Evolutionary conservation across 768 basidiomycete species (phyloP).

Genomic region (Tubosaeta sp.): DNA sequence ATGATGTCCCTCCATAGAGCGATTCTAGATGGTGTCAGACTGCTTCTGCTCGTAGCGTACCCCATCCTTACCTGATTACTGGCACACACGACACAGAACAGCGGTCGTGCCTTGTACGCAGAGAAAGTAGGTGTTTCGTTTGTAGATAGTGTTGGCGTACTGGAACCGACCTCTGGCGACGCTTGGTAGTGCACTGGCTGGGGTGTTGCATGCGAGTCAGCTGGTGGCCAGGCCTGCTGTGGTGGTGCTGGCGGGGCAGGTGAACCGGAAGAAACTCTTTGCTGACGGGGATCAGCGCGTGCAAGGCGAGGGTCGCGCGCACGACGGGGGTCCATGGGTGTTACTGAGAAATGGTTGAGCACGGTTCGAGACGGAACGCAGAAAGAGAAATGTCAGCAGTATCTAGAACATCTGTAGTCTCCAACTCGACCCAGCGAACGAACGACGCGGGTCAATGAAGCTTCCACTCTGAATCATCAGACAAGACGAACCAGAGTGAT

Average conservation of each 20-base stretch:
- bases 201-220: constrained; percentile 8
- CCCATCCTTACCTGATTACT: constrained; percentile 79
- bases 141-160: not conserved
- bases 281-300: constrained; percentile 63
- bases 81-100: constrained; percentile 99
- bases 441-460: constrained; percentile 61
- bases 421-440: constrained; percentile 58
- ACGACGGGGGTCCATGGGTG: constrained; percentile 71
- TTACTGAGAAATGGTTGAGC: constrained; percentile 12
- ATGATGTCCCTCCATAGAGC: constrained; percentile 97
- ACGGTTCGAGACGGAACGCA: constrained; percentile 9
- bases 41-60: not conserved
- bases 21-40: constrained; percentile 55
- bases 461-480: constrained; percentile 95
- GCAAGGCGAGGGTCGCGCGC: constrained; percentile 78
- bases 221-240: constrained; percentile 25
- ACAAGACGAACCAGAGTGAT: not conserved
- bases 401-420: constrained; percentile 86
- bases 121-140: constrained; percentile 12
- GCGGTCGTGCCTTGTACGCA: constrained; percentile 61
- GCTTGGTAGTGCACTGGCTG: constrained; percentile 19
- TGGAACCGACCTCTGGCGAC: constrained; percentile 7
- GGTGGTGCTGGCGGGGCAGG: constrained; percentile 27
- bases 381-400: constrained; percentile 69
- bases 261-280: constrained; percentile 41